A percentile compares a stretch with the other conserved stretches of the same genome.
Evolutionary conservation across 768 basidiomycete species (phyloP).

Genomic region (Russula earlei): DNA sequence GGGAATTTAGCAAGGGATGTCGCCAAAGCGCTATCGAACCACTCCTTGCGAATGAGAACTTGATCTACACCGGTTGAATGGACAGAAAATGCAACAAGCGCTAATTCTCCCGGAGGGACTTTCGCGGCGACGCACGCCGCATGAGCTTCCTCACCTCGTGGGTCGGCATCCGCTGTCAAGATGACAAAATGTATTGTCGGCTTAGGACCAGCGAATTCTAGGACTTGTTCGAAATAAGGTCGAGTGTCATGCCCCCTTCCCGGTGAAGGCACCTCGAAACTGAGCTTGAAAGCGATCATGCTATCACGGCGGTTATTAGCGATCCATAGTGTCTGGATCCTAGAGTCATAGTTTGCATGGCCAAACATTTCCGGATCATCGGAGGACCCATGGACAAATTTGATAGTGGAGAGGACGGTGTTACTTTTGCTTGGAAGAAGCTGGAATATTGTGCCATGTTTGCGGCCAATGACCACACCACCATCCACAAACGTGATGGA

Average conservation of each 20-base stretch:
- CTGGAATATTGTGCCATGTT: constrained; percentile 79
- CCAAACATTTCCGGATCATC: constrained; percentile 86
- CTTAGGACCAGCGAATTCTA: constrained; percentile 77
- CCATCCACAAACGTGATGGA: constrained; percentile 80
- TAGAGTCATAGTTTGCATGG: constrained; percentile 74
- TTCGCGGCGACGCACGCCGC: constrained; percentile 81
- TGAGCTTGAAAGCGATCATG: constrained; percentile 70
- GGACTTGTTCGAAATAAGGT: constrained; percentile 68
- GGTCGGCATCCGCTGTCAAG: constrained; percentile 75
- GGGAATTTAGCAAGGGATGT: constrained; percentile 57
- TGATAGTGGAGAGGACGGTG: constrained; percentile 65
- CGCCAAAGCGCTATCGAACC: constrained; percentile 63
- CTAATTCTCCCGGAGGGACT: constrained; percentile 62
- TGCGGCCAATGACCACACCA: constrained; percentile 77
- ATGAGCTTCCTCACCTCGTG: constrained; percentile 71
- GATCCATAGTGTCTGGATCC: constrained; percentile 82
- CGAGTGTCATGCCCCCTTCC: constrained; percentile 52
- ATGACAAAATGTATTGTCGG: constrained; percentile 87
- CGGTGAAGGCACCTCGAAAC: constrained; percentile 49
- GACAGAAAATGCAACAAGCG: constrained; percentile 81
- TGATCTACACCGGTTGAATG: constrained; percentile 86
- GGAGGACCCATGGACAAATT: constrained; percentile 57
- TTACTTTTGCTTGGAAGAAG: constrained; percentile 68
- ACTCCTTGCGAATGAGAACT: constrained; percentile 76
- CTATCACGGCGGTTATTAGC: constrained; percentile 81